Percentiles rank a stretch among this genome's conserved stretches.
These are phyloP conservation scores for Stachybotrys chartarum DNA, from an alignment of 2,329 filamentous ascomycete genomes.

Conservation along the genomic window DNA sequence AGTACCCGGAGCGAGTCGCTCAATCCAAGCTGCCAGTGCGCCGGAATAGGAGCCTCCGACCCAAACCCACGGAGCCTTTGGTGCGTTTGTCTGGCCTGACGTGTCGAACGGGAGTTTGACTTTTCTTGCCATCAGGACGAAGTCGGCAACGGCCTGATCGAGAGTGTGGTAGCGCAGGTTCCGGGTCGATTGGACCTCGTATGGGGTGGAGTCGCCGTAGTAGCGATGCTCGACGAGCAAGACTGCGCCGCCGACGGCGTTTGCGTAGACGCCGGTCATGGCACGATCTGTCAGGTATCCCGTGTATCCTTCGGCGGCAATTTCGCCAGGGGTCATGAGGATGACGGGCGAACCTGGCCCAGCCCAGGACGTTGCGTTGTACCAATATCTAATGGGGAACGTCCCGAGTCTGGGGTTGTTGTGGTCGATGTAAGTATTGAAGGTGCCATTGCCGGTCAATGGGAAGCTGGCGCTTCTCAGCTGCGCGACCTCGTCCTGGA, in stretches of 20 bases:
- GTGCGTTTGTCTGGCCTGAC: conserved; percentile 54
- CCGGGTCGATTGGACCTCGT: conserved; percentile 52
- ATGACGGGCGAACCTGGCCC: conserved; percentile 72
- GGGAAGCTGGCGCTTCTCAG: neutral
- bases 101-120: conserved; percentile 62
- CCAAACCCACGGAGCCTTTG: conserved; percentile 61
- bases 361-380: conserved; percentile 66
- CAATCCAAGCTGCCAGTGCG: conserved; percentile 65
- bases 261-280: conserved; percentile 55
- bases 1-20: conserved; percentile 64
- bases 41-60: conserved; percentile 79
- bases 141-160: conserved; percentile 69
- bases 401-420: conserved; percentile 44
- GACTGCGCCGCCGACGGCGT: conserved; percentile 62
- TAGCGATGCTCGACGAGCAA: conserved; percentile 79
- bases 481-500: neutral
- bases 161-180: conserved; percentile 71
- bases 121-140: conserved; percentile 67
- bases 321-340: conserved; percentile 61
- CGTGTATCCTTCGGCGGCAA: conserved; percentile 47
- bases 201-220: conserved; percentile 68
- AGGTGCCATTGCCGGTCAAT: conserved; percentile 17
- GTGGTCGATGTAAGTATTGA: conserved; percentile 54
- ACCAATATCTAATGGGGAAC: conserved; percentile 72
- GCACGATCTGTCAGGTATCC: conserved; percentile 66